Evolutionary conservation across 768 basidiomycete genomes (phyloP).

Genomic region (Omphalotus guepiniiformis): DNA sequence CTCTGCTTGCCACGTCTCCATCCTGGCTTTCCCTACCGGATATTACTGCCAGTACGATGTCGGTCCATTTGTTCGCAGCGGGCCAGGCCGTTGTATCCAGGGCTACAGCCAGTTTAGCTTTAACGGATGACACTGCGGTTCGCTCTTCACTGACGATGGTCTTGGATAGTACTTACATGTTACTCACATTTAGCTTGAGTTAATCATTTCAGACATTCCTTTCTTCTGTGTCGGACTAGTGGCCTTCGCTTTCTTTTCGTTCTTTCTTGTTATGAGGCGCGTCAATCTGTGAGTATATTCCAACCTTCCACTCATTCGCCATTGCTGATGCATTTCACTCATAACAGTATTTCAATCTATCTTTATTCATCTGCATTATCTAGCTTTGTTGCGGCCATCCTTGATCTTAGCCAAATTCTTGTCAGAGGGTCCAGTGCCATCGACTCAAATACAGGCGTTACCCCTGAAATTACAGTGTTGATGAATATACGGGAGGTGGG

Average conservation of each 20-base stretch:
- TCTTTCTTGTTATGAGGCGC: conserved; percentile 51
- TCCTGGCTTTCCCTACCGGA: background rate
- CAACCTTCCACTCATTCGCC: background rate
- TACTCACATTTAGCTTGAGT: conserved; percentile 39
- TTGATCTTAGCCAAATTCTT: conserved; percentile 59
- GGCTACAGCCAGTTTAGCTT: conserved; percentile 22
- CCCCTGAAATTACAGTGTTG: conserved; percentile 30
- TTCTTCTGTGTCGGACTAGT: conserved; percentile 64
- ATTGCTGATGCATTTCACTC: too few species aligned
- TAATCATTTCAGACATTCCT: conserved; percentile 61
- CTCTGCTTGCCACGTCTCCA: background rate
- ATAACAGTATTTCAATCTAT: conserved; percentile 39
- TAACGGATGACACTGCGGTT: conserved; percentile 42
- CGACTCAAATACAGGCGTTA: conserved; percentile 18
- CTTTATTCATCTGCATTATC: conserved; percentile 56
- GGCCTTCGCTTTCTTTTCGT: conserved; percentile 54
- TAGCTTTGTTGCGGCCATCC: conserved; percentile 55
- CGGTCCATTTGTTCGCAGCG: background rate
- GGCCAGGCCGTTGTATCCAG: background rate
- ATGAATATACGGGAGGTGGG: conserved; percentile 55
- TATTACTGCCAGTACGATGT: background rate
- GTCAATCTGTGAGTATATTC: conserved; percentile 41
- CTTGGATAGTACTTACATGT: background rate
- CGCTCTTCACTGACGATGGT: conserved; percentile 17
- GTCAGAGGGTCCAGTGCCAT: conserved; percentile 27